These are phyloP conservation scores for Nothopassalora personata DNA, from an alignment of 2,329 filamentous ascomycete species.

Conservation along the genomic window DNA sequence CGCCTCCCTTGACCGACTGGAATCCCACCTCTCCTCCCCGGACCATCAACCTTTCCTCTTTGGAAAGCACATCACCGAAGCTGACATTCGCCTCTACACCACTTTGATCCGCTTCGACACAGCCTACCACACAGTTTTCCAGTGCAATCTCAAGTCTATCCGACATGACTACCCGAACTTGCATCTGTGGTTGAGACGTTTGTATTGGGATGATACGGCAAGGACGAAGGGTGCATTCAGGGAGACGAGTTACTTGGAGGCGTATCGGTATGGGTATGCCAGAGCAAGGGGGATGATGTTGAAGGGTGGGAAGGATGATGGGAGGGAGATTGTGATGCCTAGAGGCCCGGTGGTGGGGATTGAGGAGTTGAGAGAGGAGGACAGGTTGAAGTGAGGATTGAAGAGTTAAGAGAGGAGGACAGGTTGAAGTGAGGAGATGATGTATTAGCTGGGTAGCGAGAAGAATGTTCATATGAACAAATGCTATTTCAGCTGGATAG, in stretches of 20 bases:
- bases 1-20: conserved; percentile 67
- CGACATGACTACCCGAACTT: conserved; percentile 53
- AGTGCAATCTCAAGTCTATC: conserved; percentile 62
- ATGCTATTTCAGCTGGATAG: no score
- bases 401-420: conserved; percentile 10
- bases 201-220: conserved; percentile 45
- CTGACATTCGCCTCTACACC: conserved; percentile 40
- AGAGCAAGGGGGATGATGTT: conserved; percentile 12
- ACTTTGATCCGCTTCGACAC: conserved; percentile 68
- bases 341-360: conserved; percentile 12
- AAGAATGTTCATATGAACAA: no score
- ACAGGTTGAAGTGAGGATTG: conserved; percentile 15
- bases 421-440: conserved; percentile 3
- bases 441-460: no score
- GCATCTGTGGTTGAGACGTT: conserved; percentile 42
- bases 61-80: conserved; percentile 46
- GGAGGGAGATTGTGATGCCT: conserved; percentile 10
- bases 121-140: conserved; percentile 84
- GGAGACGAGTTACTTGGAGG: conserved; percentile 41
- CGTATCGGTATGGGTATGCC: conserved; percentile 16
- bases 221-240: conserved; percentile 41
- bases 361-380: conserved; percentile 10
- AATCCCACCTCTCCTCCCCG: conserved; percentile 58
- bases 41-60: conserved; percentile 62
- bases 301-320: conserved; percentile 7